These are phyloP conservation scores for Clavariopsis aquatica DNA, from an alignment of 495 filamentous ascomycete species.

Conservation along the genomic window DNA sequence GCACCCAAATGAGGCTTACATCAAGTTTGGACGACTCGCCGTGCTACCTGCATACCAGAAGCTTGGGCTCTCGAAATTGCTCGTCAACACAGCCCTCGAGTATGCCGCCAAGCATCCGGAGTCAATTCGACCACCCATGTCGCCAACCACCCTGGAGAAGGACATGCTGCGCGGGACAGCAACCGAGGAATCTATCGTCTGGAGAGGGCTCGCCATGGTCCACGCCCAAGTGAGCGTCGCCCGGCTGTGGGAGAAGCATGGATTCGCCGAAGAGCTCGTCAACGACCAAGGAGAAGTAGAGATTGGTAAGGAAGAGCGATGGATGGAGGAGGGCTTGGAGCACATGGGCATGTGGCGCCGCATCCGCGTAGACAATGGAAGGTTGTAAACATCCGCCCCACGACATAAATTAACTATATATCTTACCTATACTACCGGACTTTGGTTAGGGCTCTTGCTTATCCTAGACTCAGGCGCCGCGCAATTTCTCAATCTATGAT, in stretches of 20 bases:
- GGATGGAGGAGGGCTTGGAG: slow-evolving; percentile 81
- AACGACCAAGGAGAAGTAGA: slow-evolving; percentile 47
- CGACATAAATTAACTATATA: not conserved
- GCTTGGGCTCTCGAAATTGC: slow-evolving; percentile 58
- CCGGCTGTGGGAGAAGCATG: slow-evolving; percentile 61
- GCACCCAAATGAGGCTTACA: slow-evolving; percentile 60
- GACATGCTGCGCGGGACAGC: slow-evolving; percentile 24
- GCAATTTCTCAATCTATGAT: not conserved
- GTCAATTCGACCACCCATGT: slow-evolving; percentile 45
- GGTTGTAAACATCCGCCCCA: slow-evolving; percentile 19
- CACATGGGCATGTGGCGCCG: slow-evolving; percentile 77
- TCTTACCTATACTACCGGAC: not conserved
- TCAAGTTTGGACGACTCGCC: slow-evolving; percentile 78
- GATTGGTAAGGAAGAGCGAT: slow-evolving; percentile 45
- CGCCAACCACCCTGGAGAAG: slow-evolving; percentile 34
- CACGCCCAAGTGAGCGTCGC: slow-evolving; percentile 71
- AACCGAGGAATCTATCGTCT: slow-evolving; percentile 43
- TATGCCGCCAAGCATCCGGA: slow-evolving; percentile 62
- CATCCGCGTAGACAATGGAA: slow-evolving; percentile 34
- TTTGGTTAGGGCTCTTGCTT: not conserved
- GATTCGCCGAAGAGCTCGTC: slow-evolving; percentile 73
- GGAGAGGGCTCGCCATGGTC: slow-evolving; percentile 69
- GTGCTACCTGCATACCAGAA: slow-evolving; percentile 64
- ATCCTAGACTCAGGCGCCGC: not conserved
- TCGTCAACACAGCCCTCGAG: slow-evolving; percentile 62